Evolutionary conservation across 257 asterid genomes (phyloP).

Genomic region (Solanum bulbocastanum): DNA sequence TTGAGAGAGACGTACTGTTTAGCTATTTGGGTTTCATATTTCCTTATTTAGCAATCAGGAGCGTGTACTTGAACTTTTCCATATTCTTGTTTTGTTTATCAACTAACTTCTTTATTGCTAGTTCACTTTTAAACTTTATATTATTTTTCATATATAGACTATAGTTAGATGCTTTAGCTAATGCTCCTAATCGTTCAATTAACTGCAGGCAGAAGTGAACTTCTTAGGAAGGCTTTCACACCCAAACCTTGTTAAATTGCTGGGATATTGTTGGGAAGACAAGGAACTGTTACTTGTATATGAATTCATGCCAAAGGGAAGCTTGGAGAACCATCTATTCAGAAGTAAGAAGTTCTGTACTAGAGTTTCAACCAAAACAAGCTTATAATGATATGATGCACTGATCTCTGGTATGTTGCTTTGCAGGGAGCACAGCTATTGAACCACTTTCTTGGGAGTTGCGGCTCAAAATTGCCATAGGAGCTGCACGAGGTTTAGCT

Average conservation of each 20-base stretch:
- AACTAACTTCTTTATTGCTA: neutral
- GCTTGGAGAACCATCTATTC: conserved; percentile 44
- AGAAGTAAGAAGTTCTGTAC: conserved; percentile 23
- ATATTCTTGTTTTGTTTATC: neutral
- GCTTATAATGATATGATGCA: neutral
- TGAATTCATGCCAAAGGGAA: conserved; percentile 34
- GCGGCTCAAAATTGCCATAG: conserved; percentile 32
- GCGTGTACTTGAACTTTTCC: neutral
- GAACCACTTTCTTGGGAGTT: conserved; percentile 33
- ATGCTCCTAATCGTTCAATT: neutral
- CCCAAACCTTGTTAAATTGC: conserved; percentile 37
- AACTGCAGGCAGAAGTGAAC: conserved; percentile 38
- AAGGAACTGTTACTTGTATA: conserved; percentile 32
- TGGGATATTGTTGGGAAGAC: conserved; percentile 41
- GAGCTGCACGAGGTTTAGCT: conserved; percentile 39
- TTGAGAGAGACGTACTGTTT: neutral
- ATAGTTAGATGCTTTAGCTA: neutral
- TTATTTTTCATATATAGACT: neutral
- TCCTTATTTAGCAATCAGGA: neutral
- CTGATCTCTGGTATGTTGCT: conserved; percentile 1
- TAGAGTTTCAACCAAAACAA: neutral
- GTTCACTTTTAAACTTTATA: neutral
- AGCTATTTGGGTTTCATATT: neutral
- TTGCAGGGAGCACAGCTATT: conserved; percentile 24
- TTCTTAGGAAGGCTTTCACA: conserved; percentile 46